These are phyloP conservation scores for Dissophora ornata DNA, from an alignment of 192 early-diverging fungal genomes.

Conservation along the genomic window DNA sequence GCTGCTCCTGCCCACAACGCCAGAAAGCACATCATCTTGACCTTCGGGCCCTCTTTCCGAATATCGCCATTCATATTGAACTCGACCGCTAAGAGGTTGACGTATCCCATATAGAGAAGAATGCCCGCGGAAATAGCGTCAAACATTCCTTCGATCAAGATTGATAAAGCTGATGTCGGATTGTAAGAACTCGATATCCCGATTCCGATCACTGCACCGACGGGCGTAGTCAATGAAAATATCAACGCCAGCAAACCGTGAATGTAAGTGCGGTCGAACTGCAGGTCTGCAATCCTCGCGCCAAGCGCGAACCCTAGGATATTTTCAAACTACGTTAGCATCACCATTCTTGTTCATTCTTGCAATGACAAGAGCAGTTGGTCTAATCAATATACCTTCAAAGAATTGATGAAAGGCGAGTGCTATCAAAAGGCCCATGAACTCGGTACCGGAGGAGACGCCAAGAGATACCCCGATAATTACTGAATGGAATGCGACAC, in stretches of 20 bases:
- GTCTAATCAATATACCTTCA: slow-evolving; percentile 11
- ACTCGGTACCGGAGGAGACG: slow-evolving; percentile 65
- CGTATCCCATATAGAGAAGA: slow-evolving; percentile 80
- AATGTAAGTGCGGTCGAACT: slow-evolving; percentile 52
- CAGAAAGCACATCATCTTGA: slow-evolving; percentile 65
- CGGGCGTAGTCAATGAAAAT: slow-evolving; percentile 79
- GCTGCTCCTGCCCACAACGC: slow-evolving; percentile 78
- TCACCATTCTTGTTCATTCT: no score
- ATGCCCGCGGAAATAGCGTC: slow-evolving; percentile 85
- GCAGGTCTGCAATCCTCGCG: slow-evolving; percentile 69
- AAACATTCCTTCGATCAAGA: slow-evolving; percentile 77
- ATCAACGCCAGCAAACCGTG: slow-evolving; percentile 66
- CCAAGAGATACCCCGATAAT: slow-evolving; percentile 80
- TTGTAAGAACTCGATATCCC: slow-evolving; percentile 69
- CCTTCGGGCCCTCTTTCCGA: slow-evolving; percentile 23
- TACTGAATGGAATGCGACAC: slow-evolving; percentile 76
- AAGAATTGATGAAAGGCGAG: slow-evolving; percentile 81
- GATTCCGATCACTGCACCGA: slow-evolving; percentile 82
- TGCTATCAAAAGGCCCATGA: slow-evolving; percentile 71
- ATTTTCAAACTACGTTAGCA: no score
- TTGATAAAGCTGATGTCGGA: slow-evolving; percentile 56
- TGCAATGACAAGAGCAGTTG: no score
- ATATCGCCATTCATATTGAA: slow-evolving; percentile 65
- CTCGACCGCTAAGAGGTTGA: slow-evolving; percentile 78
- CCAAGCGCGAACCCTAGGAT: slow-evolving; percentile 77